Conservation (phyloP, 129 eudicot species). For the Silybum marianum region DNA sequence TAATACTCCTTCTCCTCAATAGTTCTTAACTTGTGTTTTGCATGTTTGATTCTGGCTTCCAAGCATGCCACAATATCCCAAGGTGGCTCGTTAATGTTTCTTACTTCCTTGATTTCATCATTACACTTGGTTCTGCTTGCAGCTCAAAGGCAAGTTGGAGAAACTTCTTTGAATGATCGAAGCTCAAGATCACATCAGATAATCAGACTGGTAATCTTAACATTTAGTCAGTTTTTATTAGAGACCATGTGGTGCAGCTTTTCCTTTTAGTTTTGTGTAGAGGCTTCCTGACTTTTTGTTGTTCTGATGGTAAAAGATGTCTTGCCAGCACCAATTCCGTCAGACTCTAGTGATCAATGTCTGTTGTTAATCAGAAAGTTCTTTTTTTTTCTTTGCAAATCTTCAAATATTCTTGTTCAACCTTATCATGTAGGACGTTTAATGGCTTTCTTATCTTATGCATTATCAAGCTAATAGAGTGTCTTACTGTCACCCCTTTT, state of each 20-base stretch:
- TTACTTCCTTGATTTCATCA: background rate
- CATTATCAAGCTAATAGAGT: conserved; percentile 1
- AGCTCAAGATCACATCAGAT: conserved; percentile 99
- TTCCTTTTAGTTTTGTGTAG: background rate
- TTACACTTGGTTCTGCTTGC: conserved; percentile 35
- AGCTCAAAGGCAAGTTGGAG: conserved; percentile 99
- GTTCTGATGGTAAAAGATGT: conserved; percentile 3
- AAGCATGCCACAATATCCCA: background rate
- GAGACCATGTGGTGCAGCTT: conserved; percentile 1
- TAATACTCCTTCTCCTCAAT: background rate
- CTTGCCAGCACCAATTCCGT: background rate
- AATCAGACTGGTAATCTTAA: conserved; percentile 70
- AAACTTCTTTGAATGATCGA: conserved; percentile 86
- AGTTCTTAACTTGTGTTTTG: background rate
- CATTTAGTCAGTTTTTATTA: conserved; percentile 6
- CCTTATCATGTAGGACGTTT: conserved; percentile 8
- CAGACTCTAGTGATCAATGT: conserved; percentile 11
- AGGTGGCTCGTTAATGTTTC: background rate
- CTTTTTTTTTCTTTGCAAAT: background rate
- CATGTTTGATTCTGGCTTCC: background rate
- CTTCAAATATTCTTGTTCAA: background rate
- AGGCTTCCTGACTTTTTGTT: background rate
- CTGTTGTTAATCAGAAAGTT: conserved; percentile 12
- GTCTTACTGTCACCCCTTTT: conserved; percentile 13
- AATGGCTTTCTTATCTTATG: background rate